Base-by-base conservation (phyloP, 164 flowering plant genomes). In the Platanus orientalis region DNA sequence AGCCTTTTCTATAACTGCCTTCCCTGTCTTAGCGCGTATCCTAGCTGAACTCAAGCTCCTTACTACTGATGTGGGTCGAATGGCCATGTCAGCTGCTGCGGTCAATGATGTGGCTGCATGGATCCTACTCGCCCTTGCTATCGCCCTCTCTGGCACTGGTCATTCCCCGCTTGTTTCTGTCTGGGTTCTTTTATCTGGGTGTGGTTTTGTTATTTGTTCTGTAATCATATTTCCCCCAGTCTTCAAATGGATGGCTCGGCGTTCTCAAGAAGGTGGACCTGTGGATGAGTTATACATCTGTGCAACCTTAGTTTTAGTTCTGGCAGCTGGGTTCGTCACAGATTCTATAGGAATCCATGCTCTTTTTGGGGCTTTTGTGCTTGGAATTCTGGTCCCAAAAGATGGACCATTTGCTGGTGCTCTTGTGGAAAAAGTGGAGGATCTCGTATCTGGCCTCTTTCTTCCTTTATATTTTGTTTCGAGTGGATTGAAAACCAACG, bases 81-180 rank as follows among this genome's bases (percentile, higher is more conserved):
- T n/a, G n/a, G n/a, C n/a, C n/a, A n/a, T n/a, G n/a, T n/a, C n/a
- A n/a, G n/a, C n/a, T n/a, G n/a, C 79, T 11, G 79, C 79, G 1
- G 74, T 76, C 50, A 76, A 76, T 34, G 79, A 76, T 32, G 74
- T 73, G 20, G 76, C 72, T 36, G 79, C 79, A 11, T 75, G 79
- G 79, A 59, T 75, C 30, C 62, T 75, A 65, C n/a, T n/a, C n/a
- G n/a, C n/a, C n/a, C n/a, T n/a, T n/a, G n/a, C n/a, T n/a, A n/a
- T n/a, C n/a, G n/a, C 76, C 56, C 60, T 72, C 39, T 72, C 76
- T 12, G 72, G 79, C 17, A 19, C 66, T 23, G 55, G 27, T n/a
- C 32, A 26, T 12, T 76, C 79, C 16, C 76, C 79, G 4, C 69
- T 76, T 0, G 51, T 73, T 9, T 69, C 79, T 5, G 51, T 76